Evolutionary conservation across 768 basidiomycete species (phyloP).

Genomic region (Dentipellis sp.): DNA sequence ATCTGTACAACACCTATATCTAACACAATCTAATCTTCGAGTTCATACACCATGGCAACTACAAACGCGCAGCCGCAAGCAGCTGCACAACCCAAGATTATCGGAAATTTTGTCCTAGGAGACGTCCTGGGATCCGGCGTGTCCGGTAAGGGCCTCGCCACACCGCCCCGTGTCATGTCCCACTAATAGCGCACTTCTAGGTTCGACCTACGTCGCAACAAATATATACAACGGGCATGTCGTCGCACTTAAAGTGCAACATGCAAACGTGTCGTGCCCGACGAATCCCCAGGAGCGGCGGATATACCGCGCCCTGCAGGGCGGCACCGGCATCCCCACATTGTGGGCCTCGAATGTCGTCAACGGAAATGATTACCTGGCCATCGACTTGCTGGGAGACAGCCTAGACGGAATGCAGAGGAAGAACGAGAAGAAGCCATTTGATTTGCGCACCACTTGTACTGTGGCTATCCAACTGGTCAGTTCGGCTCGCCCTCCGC

Average conservation of each 20-base stretch:
- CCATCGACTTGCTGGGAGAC: conserved; percentile 65
- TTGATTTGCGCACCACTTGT: conserved; percentile 68
- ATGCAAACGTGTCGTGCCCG: conserved; percentile 61
- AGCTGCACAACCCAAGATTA: conserved; percentile 3
- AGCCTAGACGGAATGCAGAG: conserved; percentile 59
- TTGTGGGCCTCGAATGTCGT: conserved; percentile 44
- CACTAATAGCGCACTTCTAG: conserved; percentile 25
- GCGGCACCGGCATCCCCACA: conserved; percentile 64
- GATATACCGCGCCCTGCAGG: conserved; percentile 64
- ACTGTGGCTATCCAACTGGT: conserved; percentile 74
- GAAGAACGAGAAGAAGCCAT: conserved; percentile 41
- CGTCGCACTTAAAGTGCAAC: conserved; percentile 72
- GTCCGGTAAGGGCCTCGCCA: conserved; percentile 39
- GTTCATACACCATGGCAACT: not conserved
- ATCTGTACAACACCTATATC: not conserved
- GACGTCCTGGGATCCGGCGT: conserved; percentile 62
- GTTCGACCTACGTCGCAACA: conserved; percentile 58
- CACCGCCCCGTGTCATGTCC: not conserved
- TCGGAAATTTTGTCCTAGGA: conserved; percentile 56
- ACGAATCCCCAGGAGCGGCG: conserved; percentile 65
- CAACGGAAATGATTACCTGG: conserved; percentile 35
- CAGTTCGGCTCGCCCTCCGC: conserved; percentile 17
- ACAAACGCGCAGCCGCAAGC: not conserved
- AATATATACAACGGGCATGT: conserved; percentile 46
- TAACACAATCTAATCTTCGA: not conserved